Base-by-base conservation (phyloP, 768 basidiomycete genomes). In the Tricholoma furcatifolium region DNA sequence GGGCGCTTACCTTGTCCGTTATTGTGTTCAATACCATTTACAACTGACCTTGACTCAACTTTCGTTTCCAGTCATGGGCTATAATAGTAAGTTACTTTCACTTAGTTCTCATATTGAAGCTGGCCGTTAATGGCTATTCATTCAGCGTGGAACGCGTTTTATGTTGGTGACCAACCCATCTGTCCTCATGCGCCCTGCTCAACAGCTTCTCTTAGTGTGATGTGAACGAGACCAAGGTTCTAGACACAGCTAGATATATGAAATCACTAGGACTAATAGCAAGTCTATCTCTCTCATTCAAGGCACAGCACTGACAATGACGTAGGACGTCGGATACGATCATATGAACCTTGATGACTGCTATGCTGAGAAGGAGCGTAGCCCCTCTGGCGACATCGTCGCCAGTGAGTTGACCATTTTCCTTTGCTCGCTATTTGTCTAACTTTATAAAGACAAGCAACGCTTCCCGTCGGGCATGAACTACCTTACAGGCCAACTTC, bases 81-180 rank as follows among this genome's bases (percentile, higher is more conserved):
- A 81, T 55, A 86, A 86, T 55, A 85, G 83, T 85, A 49, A 63
- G 81, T 61, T n/a, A 0, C n/a, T n/a, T n/a, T n/a, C n/a, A 15
- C 14, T 18, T 46, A 12, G 46, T 56, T 59, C 20, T 7, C 38
- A 43, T 36, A 30, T 8, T 21, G 40, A 18, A 27, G 12, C 18
- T 21, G 38, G 32, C 23, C 21, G 35, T 20, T 34, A 14, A 51
- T 20, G 27, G 23, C 32, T 15, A 7, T 1, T 17, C 42, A 7
- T 1, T 17, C 42, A 87, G 85, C 85, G 8, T 87, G 85, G 85
- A 87, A 87, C 61, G 84, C 83, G 11, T 85, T 81, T 62, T 78
- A 85, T 60, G 83, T 85, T 51, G 45, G 73, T 62, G 3, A 7
- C 27, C 3, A 27, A n/a, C n/a, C n/a, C n/a, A 6, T 38, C 40